Evolutionary conservation across 2,329 filamentous ascomycete species (phyloP).

Genomic region (Penicillium occitanis): DNA sequence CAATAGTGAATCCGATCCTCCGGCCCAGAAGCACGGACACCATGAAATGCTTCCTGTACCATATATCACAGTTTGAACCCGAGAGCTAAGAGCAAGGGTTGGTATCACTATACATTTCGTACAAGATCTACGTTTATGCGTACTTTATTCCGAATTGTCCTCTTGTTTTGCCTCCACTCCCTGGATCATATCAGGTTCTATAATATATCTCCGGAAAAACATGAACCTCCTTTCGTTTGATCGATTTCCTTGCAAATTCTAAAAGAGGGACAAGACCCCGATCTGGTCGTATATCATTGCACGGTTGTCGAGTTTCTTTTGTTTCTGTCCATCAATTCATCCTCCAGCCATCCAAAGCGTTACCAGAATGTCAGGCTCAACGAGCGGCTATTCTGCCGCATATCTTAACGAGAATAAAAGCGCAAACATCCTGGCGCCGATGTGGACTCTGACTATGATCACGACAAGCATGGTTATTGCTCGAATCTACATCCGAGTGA

Average conservation of each 20-base stretch:
- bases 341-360: not conserved
- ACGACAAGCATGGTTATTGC: slow-evolving; percentile 32
- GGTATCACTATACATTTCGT: not conserved
- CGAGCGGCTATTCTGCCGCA: not conserved
- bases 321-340: not conserved
- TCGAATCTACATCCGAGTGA: slow-evolving; percentile 34
- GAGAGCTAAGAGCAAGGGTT: not conserved
- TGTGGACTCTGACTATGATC: slow-evolving; percentile 33
- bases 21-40: not conserved
- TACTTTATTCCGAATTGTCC: no score
- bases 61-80: not conserved
- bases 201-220: not conserved
- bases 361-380: slow-evolving; percentile 14
- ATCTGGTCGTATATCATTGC: not conserved
- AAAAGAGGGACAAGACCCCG: not conserved
- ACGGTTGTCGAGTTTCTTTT: not conserved
- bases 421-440: slow-evolving; percentile 32
- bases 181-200: not conserved
- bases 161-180: not conserved
- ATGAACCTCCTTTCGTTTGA: slow-evolving; percentile 3
- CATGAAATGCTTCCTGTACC: not conserved
- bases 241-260: not conserved
- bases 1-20: not conserved
- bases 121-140: not conserved
- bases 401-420: slow-evolving; percentile 30